Evolutionary conservation across 768 basidiomycete genomes (phyloP).

Genomic region (Tylopilus vinaceipallidus): DNA sequence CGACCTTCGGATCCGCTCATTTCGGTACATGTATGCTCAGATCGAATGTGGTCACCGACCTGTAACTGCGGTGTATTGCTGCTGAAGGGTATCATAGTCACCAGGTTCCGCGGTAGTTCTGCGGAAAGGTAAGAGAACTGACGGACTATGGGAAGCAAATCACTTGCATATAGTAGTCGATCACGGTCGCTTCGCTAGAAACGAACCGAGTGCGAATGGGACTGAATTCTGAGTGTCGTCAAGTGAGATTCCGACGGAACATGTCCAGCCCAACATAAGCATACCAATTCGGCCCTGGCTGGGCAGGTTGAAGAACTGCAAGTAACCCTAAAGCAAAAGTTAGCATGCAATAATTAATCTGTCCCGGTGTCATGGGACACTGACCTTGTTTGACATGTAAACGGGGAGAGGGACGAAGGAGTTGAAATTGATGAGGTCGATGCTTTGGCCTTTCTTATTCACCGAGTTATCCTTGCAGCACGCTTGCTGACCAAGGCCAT

Average conservation of each 20-base stretch:
- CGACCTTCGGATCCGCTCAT: background rate
- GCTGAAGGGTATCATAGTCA: slow-evolving; percentile 36
- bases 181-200: background rate
- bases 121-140: background rate
- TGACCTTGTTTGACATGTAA: background rate
- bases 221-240: background rate
- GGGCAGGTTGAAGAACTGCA: background rate
- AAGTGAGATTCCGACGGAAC: background rate
- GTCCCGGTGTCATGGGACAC: background rate
- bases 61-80: slow-evolving; percentile 37
- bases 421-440: slow-evolving; percentile 7
- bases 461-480: slow-evolving; percentile 38
- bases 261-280: background rate
- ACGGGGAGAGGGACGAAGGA: background rate
- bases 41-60: slow-evolving; percentile 16
- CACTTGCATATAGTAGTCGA: background rate
- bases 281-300: background rate
- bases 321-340: no score
- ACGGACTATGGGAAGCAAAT: no score
- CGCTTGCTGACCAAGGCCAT: slow-evolving; percentile 37
- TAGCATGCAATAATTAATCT: background rate
- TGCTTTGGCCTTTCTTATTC: slow-evolving; percentile 39
- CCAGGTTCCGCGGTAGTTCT: slow-evolving; percentile 37
- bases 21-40: background rate
- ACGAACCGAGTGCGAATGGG: background rate